Base-by-base conservation (phyloP, 352 stramenopile genomes). In the Phytopythium sindhum region DNA sequence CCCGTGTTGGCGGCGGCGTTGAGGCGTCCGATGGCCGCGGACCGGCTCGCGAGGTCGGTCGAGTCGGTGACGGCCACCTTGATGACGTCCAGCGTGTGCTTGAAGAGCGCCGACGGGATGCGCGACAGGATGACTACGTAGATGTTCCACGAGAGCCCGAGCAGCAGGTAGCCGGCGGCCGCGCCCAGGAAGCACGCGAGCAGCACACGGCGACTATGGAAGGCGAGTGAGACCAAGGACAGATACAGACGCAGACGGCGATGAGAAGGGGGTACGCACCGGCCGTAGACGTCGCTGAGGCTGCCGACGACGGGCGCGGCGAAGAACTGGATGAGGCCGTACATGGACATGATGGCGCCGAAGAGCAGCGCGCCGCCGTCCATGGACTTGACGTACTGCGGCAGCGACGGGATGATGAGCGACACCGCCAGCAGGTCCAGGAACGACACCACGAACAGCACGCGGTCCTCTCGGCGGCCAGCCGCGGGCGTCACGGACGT, bases 241-340 rank as follows among this genome's bases (percentile, higher is more conserved):
- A 39, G 3, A 6, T 39, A 39, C 8, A 35, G 31, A 8, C 31
- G 3, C 8, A 35, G 31, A 35, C 31, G 4, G 9, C 4, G 9
- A 37, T 9, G 9, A 9, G 9, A 4, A 37, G 31, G 31, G 31
- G 19, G 17, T 1, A 48, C 53, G 33, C 23, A 59, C 53, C 84
- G 80, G 24, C 82, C 83, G 62, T 89, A 90, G 59, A 86, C 73
- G 61, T 93, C 85, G 58, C 82, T 91, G 24, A 93, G 66, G 19
- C 73, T 81, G n/a, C 85, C 85, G 15, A 84, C 83, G 42, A 94
- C 71, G 5, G 85, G 85, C 29, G 85, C 81, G 19, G 83, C 84
- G 72, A 92, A 87, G 66, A 92, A 90, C 70, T 94, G 86, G 64
- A 94, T 86, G 69, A 90, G 84, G 52, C 86, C 86, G 72, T 94